Evolutionary conservation across 352 stramenopile genomes (phyloP), one percentile per base, ranked within the genome.

Genomic region (Globisporangium takayamanum): DNA sequence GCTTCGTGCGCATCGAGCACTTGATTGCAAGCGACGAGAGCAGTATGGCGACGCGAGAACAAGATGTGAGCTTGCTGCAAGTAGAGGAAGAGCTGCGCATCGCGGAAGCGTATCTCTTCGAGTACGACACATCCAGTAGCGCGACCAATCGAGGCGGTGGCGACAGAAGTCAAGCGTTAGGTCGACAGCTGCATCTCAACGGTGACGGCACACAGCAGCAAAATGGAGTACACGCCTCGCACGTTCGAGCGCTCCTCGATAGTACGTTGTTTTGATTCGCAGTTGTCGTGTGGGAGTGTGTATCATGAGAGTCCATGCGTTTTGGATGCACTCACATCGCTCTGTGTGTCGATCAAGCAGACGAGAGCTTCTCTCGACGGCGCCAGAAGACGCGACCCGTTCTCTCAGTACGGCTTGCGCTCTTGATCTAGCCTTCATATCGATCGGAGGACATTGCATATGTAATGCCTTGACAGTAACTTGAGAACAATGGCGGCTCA

Each of bases 71-170:
- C 44, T 57, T 92, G 39, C 70, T 73, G 39, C 70, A 88, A 55
- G 72, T 89, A 3, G 78, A 92, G 54, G 76, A 84, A 20, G 82
- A 92, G 50, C 68, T 92, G 20, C 77, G 69, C 11, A 69, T 62
- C 3, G 78, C 82, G 0, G 79, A 92, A 54, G 69, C 74, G 14
- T 92, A 92, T 55, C 60, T 92, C 25, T 67, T 64, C 3, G 59
- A 76, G 5, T 49, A 58, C 33, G 11, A 39, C 16, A 42, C 28
- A 1, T n/a, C 25, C 8, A 26, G n/a, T 11, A 15, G 30, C 5
- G n/a, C 22, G 22, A 25, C 26, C 26, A 63, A 30, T n/a, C 18
- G 36, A n/a, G 16, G 15, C 22, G 22, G 8, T 37, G n/a, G 11
- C 25, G 48, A 44, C 8, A 50, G 5, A 20, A 42, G 20, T 20